A percentile compares a stretch with the other conserved stretches of the same genome.
These are phyloP conservation scores for Lyophyllum decastes DNA, from an alignment of 768 basidiomycete genomes.

Conservation along the genomic window DNA sequence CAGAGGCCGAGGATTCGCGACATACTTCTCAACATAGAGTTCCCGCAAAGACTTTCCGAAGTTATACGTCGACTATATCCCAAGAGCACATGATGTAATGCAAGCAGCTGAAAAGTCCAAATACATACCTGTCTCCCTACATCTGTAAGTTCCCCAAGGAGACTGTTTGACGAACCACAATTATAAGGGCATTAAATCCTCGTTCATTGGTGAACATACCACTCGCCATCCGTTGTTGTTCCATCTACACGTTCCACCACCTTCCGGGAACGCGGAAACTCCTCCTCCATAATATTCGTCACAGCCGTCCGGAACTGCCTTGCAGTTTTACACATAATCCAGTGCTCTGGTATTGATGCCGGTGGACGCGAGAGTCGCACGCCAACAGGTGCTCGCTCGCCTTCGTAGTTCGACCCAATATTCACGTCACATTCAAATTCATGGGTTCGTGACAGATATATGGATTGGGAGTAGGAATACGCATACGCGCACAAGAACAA, in stretches of 20 bases:
- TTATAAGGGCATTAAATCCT: neutral
- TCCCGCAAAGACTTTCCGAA: slow-evolving; percentile 60
- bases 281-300: slow-evolving; percentile 28
- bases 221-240: slow-evolving; percentile 53
- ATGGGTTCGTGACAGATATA: neutral
- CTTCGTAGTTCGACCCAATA: slow-evolving; percentile 32
- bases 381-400: slow-evolving; percentile 79
- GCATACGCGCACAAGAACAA: neutral
- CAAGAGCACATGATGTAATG: neutral
- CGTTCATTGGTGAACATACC: slow-evolving; percentile 42
- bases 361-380: slow-evolving; percentile 62
- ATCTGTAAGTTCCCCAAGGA: slow-evolving; percentile 74
- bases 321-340: slow-evolving; percentile 64
- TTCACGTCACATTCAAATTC: neutral
- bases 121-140: slow-evolving; percentile 58
- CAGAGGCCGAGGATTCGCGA: neutral
- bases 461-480: neutral
- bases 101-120: neutral
- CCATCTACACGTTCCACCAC: slow-evolving; percentile 64
- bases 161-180: slow-evolving; percentile 33
- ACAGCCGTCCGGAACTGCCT: slow-evolving; percentile 51
- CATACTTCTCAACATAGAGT: slow-evolving; percentile 69
- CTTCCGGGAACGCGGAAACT: slow-evolving; percentile 38
- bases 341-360: slow-evolving; percentile 66
- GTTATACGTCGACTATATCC: slow-evolving; percentile 59